phyloP scores from a whole-genome alignment of 768 basidiomycete species.

The Boletus tomentosulus region DNA sequence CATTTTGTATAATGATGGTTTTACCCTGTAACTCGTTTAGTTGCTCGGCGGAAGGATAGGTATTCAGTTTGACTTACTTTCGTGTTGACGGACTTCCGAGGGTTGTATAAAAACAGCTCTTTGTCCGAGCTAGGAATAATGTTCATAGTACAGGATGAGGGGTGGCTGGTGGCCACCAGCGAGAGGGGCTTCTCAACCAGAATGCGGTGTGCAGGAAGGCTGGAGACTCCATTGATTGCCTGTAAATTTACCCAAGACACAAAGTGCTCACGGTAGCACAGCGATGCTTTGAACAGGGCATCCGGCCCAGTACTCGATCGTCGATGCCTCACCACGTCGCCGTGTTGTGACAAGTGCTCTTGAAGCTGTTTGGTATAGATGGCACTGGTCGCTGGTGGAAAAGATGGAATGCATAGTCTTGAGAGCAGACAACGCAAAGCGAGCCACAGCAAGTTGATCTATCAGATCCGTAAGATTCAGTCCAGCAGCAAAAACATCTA shows the following conservation, averaged over 20 bases:
- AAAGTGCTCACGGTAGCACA: conserved; percentile 59
- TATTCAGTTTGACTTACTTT: conserved; percentile 43
- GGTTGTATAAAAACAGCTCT: conserved; percentile 92
- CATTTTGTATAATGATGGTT: conserved; percentile 74
- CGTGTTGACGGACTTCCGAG: conserved; percentile 55
- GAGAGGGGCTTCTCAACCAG: conserved; percentile 71
- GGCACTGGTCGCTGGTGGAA: conserved; percentile 71
- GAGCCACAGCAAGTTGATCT: conserved; percentile 85
- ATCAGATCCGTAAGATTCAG: conserved; percentile 6
- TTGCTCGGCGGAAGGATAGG: neutral
- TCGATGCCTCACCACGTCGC: conserved; percentile 68
- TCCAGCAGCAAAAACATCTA: conserved; percentile 5
- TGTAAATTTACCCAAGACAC: conserved; percentile 2
- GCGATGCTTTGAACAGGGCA: conserved; percentile 76
- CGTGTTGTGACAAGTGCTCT: conserved; percentile 71
- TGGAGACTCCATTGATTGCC: conserved; percentile 29
- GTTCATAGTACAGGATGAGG: conserved; percentile 36
- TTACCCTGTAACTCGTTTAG: conserved; percentile 39
- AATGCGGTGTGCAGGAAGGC: conserved; percentile 64
- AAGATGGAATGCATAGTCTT: conserved; percentile 68
- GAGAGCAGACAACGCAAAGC: conserved; percentile 85
- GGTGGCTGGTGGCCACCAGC: conserved; percentile 40
- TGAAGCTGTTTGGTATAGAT: conserved; percentile 67
- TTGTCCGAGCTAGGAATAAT: conserved; percentile 55
- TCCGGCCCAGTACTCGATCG: conserved; percentile 85